Conservation (phyloP, 177 flowering plant species). For the Vitis hybrid region DNA sequence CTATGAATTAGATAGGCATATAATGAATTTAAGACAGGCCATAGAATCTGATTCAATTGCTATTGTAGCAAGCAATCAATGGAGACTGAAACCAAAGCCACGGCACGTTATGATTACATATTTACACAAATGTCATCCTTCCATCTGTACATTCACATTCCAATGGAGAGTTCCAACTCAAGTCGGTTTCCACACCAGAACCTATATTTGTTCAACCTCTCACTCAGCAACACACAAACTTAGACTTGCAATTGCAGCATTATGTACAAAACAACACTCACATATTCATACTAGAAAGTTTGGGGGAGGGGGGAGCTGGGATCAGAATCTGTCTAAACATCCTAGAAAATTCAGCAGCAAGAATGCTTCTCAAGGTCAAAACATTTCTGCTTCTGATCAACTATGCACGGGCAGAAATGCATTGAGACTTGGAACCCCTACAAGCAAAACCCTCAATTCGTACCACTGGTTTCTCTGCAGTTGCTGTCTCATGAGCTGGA, state of each 20-base stretch:
- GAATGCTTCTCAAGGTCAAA: background rate
- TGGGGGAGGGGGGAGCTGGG: background rate
- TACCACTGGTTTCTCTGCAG: constrained; percentile 23
- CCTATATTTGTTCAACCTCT: background rate
- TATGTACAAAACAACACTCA: constrained; percentile 1
- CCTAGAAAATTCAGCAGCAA: background rate
- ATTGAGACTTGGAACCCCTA: constrained; percentile 18
- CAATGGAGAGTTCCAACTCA: background rate
- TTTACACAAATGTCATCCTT: background rate
- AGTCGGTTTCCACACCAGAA: background rate
- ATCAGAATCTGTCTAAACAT: background rate
- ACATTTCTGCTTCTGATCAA: background rate
- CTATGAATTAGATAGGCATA: background rate
- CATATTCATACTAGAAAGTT: background rate
- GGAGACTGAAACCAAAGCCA: background rate
- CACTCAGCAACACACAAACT: background rate
- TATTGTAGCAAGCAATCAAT: background rate
- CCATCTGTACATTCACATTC: background rate
- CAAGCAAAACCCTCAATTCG: constrained; percentile 26
- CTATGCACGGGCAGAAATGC: constrained; percentile 22
- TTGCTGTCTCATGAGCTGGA: constrained; percentile 14
- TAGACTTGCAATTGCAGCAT: background rate
- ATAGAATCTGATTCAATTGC: background rate
- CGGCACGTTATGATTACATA: background rate
- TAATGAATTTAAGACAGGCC: background rate